Evolutionary conservation across 257 asterid genomes (phyloP).

Genomic region (Ehretia macrophylla): DNA sequence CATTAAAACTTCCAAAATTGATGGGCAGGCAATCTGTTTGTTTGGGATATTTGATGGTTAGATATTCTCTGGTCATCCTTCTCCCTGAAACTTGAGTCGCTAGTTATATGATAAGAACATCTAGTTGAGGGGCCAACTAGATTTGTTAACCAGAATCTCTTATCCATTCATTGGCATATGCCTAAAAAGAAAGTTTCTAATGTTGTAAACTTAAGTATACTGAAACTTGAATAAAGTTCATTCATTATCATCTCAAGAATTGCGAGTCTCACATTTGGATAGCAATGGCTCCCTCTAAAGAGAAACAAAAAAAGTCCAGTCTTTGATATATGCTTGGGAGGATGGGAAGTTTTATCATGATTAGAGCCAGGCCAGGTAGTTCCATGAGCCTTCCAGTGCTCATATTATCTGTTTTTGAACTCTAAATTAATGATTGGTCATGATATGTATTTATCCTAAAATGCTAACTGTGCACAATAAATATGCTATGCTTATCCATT

Average conservation of each 20-base stretch:
- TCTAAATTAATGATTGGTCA: no score
- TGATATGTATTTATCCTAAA: no score
- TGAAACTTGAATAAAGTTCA: neutral
- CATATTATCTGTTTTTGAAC: no score
- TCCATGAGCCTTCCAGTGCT: no score
- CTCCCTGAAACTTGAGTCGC: neutral
- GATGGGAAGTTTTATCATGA: no score
- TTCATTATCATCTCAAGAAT: no score
- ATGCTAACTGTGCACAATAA: neutral
- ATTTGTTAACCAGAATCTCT: neutral
- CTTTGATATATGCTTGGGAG: no score
- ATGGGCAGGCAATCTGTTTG: slow-evolving; percentile 69
- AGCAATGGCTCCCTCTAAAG: no score
- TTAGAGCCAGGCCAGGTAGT: no score
- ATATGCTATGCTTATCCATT: neutral
- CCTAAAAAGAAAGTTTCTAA: neutral
- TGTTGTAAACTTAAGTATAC: neutral
- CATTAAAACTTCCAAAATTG: slow-evolving; percentile 67
- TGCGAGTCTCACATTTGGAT: no score
- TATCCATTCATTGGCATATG: neutral
- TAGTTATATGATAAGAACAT: neutral
- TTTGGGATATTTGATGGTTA: slow-evolving; percentile 98
- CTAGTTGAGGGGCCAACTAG: neutral
- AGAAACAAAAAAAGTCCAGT: no score
- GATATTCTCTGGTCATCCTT: slow-evolving; percentile 11